phyloP scores from a whole-genome alignment of 2,329 filamentous ascomycete genomes.

The Hirsutella rhossiliensis region DNA sequence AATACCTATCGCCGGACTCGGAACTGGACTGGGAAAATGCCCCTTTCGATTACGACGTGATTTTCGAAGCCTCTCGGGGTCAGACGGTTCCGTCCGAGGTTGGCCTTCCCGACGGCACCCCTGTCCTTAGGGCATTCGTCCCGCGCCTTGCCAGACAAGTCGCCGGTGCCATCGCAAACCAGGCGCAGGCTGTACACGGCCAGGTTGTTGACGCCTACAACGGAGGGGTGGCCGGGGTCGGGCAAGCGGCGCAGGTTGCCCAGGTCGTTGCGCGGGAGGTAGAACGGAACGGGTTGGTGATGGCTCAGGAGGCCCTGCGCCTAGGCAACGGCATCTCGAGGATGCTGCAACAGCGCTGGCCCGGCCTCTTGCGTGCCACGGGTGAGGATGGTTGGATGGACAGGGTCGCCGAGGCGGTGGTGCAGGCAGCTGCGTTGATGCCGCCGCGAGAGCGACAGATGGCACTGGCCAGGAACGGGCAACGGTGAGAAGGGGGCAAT shows the following conservation, averaged over 20 bases:
- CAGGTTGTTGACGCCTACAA: not conserved
- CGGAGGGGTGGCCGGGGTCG: not conserved
- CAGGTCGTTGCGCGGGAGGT: not conserved
- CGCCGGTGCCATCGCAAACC: not conserved
- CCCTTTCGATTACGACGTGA: slow-evolving; percentile 3
- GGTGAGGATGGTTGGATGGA: not conserved
- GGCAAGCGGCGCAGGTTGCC: not conserved
- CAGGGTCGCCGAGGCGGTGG: not conserved
- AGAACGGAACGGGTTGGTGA: not conserved
- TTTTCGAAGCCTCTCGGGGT: slow-evolving; percentile 1
- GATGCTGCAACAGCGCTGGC: not conserved
- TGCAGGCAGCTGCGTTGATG: not conserved
- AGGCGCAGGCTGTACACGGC: not conserved
- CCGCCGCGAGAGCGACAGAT: too few species aligned
- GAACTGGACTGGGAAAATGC: slow-evolving; percentile 1
- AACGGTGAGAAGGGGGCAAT: too few species aligned
- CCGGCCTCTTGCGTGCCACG: not conserved
- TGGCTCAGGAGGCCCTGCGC: not conserved
- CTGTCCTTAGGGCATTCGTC: not conserved
- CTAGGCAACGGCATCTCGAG: not conserved
- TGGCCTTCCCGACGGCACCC: not conserved
- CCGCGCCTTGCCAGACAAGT: not conserved
- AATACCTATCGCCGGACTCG: slow-evolving; percentile 1
- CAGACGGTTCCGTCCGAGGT: slow-evolving; percentile 1
- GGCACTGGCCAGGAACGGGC: too few species aligned